These are phyloP conservation scores for Trichosphaerium sp. DNA, from an alignment of 78 protist genomes.

Conservation along the genomic window DNA sequence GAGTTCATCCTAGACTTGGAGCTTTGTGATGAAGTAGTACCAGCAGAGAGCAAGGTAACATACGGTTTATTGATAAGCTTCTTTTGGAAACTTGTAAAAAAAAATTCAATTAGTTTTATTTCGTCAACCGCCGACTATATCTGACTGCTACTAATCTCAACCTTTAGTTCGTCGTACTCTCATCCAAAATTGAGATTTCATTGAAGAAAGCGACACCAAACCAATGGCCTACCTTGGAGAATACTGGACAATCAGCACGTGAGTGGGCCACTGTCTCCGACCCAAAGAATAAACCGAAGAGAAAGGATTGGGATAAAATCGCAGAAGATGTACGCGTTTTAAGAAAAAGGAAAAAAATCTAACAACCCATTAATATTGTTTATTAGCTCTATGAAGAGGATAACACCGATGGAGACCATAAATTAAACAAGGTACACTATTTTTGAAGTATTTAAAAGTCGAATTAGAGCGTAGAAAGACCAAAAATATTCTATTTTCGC, in stretches of 20 bases:
- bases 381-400: slow-evolving; percentile 47
- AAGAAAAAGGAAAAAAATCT: too few species aligned
- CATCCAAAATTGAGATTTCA: slow-evolving; percentile 42
- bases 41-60: slow-evolving; percentile 4
- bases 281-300: slow-evolving; percentile 8
- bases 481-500: too few species aligned
- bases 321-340: neutral
- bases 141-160: too few species aligned
- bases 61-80: too few species aligned
- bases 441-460: too few species aligned
- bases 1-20: slow-evolving; percentile 32
- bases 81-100: too few species aligned
- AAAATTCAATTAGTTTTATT: too few species aligned
- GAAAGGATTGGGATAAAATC: slow-evolving; percentile 68
- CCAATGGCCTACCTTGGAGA: slow-evolving; percentile 38
- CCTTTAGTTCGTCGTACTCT: too few species aligned
- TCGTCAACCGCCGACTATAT: too few species aligned
- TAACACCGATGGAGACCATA: slow-evolving; percentile 55
- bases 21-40: slow-evolving; percentile 29
- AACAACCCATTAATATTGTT: too few species aligned
- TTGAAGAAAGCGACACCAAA: slow-evolving; percentile 28
- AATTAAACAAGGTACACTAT: slow-evolving; percentile 50
- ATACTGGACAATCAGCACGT: slow-evolving; percentile 11
- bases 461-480: too few species aligned
- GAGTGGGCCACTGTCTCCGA: neutral